Conservation (phyloP, 2,329 filamentous ascomycete genomes). For the Colletotrichum sp. region DNA sequence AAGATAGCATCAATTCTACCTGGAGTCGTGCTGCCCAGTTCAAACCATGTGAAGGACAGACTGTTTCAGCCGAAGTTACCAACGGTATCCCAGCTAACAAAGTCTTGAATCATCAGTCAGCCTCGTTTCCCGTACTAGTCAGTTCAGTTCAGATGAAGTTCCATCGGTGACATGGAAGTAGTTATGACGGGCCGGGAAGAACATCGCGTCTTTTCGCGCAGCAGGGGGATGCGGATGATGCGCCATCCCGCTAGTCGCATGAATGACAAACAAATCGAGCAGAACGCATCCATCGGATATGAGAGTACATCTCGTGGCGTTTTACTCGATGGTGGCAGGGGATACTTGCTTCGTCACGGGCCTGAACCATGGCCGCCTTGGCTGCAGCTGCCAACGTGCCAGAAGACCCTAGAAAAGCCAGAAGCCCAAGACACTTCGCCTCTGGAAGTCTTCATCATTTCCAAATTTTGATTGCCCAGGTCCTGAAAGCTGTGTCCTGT, state of each 20-base stretch:
- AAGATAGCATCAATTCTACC: background rate
- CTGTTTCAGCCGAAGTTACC: background rate
- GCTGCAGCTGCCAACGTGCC: background rate
- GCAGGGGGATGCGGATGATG: background rate
- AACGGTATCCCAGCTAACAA: background rate
- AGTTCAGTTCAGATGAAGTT: background rate
- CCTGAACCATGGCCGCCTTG: background rate
- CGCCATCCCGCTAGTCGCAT: background rate
- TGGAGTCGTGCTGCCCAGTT: background rate
- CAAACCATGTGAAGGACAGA: background rate
- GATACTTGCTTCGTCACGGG: accelerated
- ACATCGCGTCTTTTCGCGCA: background rate
- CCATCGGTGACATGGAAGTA: background rate
- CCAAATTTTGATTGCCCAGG: background rate
- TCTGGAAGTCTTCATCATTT: background rate
- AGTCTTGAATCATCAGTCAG: background rate
- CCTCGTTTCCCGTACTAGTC: background rate
- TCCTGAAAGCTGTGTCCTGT: background rate
- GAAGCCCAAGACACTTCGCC: background rate
- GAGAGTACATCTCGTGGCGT: background rate
- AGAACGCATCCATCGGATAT: background rate
- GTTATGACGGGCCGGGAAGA: background rate
- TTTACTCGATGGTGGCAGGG: accelerated
- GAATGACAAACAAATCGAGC: background rate
- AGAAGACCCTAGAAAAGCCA: background rate